These are phyloP conservation scores for Aspergillus niger DNA, from an alignment of 2,329 filamentous ascomycete genomes.

Conservation along the genomic window DNA sequence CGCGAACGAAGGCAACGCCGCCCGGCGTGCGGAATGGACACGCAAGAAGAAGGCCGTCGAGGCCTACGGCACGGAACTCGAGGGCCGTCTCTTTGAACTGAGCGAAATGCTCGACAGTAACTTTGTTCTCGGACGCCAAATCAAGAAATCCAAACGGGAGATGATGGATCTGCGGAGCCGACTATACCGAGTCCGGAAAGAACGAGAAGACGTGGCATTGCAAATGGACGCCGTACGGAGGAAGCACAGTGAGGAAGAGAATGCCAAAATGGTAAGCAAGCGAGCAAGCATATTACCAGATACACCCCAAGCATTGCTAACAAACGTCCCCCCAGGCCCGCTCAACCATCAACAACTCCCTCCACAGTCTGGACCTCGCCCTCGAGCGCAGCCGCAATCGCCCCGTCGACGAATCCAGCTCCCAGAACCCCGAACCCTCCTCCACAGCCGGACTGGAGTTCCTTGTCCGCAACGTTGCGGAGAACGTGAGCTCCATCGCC, in stretches of 20 bases:
- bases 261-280: slow-evolving; percentile 36
- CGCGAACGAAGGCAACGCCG: slow-evolving; percentile 42
- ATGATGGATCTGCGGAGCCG: slow-evolving; percentile 50
- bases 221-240: slow-evolving; percentile 52
- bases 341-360: slow-evolving; percentile 44
- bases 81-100: slow-evolving; percentile 53
- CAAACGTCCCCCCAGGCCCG: slow-evolving; percentile 32
- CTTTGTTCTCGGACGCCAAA: slow-evolving; percentile 47
- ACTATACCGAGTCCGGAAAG: slow-evolving; percentile 50
- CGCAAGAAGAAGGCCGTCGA: slow-evolving; percentile 52
- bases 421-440: slow-evolving; percentile 18
- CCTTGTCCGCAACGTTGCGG: slow-evolving; percentile 44
- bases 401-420: slow-evolving; percentile 11
- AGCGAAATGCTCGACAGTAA: slow-evolving; percentile 56
- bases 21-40: slow-evolving; percentile 43
- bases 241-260: slow-evolving; percentile 44
- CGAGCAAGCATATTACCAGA: neutral
- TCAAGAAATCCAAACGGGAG: slow-evolving; percentile 49
- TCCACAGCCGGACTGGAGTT: slow-evolving; percentile 44
- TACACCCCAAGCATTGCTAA: neutral
- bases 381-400: slow-evolving; percentile 41
- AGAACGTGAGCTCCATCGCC: slow-evolving; percentile 43
- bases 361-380: slow-evolving; percentile 45
- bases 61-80: slow-evolving; percentile 51
- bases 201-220: slow-evolving; percentile 53